Evolutionary conservation across 306 rosid genomes (phyloP).

Genomic region (Cucumis cinereus): DNA sequence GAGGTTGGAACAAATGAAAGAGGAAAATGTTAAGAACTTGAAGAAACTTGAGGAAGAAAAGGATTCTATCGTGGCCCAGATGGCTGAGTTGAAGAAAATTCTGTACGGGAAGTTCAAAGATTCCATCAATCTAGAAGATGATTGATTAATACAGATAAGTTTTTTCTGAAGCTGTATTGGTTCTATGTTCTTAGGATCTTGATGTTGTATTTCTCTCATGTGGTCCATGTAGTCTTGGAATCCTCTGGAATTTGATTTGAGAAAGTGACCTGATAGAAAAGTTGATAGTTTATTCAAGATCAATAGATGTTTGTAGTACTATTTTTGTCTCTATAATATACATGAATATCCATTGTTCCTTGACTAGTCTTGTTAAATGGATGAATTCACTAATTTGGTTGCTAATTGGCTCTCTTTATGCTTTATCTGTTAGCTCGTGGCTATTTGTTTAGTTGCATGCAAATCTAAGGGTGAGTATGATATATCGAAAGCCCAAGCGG

Average conservation of each 20-base stretch:
- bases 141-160: slow-evolving; percentile 38
- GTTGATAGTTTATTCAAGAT: background rate
- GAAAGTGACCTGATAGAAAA: background rate
- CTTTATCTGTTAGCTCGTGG: background rate
- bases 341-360: background rate
- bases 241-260: background rate
- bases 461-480: background rate
- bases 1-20: slow-evolving; percentile 71
- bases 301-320: background rate
- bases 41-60: slow-evolving; percentile 66
- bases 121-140: slow-evolving; percentile 97
- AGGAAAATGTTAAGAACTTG: slow-evolving; percentile 48
- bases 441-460: background rate
- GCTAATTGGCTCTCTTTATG: background rate
- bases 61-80: slow-evolving; percentile 57
- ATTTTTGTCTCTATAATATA: background rate
- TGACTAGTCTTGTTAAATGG: background rate
- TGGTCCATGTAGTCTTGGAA: background rate
- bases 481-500: too few species aligned
- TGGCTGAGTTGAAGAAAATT: slow-evolving; percentile 66
- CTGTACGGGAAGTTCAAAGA: slow-evolving; percentile 87
- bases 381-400: background rate
- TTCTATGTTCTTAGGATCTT: background rate
- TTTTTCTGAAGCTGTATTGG: background rate
- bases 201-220: background rate